These are phyloP conservation scores for Giardia muris DNA, from an alignment of 208 protist genomes.

Conservation along the genomic window DNA sequence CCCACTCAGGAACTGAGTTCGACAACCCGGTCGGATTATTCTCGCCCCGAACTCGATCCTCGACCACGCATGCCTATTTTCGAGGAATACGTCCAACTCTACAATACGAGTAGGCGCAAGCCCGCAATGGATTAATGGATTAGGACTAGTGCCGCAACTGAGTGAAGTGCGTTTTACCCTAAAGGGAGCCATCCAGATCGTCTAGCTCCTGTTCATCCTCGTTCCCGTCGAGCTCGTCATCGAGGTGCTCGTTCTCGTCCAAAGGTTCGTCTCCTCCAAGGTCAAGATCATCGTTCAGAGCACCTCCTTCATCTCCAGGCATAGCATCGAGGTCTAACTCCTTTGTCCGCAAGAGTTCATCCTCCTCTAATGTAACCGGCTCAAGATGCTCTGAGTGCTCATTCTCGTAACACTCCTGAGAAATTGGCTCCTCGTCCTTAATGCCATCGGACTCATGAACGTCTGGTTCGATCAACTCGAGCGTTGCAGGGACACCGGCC, in stretches of 20 bases:
- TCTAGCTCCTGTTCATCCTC: too few species aligned
- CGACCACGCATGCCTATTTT: neutral
- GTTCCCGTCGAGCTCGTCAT: neutral
- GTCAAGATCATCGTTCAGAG: neutral
- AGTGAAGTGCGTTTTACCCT: conserved; percentile 4
- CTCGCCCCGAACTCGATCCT: neutral
- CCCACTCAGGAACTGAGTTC: neutral
- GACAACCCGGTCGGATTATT: neutral
- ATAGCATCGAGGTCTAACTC: neutral
- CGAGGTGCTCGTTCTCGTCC: neutral
- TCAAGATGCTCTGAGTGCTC: too few species aligned
- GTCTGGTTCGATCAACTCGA: too few species aligned
- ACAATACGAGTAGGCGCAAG: neutral
- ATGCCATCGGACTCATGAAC: too few species aligned
- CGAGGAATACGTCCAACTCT: neutral
- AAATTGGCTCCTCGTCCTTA: too few species aligned
- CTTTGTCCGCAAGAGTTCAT: too few species aligned
- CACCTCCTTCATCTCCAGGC: neutral
- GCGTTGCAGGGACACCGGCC: too few species aligned
- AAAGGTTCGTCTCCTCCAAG: neutral
- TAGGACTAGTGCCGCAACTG: neutral
- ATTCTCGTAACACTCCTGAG: too few species aligned
- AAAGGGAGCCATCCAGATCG: neutral
- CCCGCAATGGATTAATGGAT: neutral
- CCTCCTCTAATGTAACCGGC: too few species aligned